phyloP scores from a whole-genome alignment of 2,329 filamentous ascomycete species.

The Akanthomyces lecanii region DNA sequence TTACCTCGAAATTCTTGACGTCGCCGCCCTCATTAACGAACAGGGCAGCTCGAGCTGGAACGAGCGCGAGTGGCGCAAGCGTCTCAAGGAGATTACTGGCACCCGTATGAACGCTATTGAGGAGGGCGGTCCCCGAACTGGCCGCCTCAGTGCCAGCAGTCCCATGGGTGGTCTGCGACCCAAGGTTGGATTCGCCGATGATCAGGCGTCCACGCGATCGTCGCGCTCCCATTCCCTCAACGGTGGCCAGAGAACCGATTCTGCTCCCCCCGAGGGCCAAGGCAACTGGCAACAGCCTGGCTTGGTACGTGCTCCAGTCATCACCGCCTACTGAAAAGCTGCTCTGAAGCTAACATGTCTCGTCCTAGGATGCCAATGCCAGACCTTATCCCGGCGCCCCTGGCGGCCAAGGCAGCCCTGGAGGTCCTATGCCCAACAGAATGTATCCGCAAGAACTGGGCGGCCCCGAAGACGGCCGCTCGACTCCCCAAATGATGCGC shows the following conservation, averaged over 20 bases:
- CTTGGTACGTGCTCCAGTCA: slow-evolving; percentile 28
- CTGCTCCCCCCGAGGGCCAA: slow-evolving; percentile 43
- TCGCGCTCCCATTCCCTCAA: slow-evolving; percentile 49
- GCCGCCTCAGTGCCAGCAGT: slow-evolving; percentile 54
- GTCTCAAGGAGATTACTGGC: slow-evolving; percentile 82
- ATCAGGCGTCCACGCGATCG: slow-evolving; percentile 45
- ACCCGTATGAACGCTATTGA: slow-evolving; percentile 67
- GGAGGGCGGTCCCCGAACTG: slow-evolving; percentile 41
- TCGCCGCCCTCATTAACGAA: slow-evolving; percentile 72
- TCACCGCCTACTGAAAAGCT: slow-evolving; percentile 41
- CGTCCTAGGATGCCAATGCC: slow-evolving; percentile 24
- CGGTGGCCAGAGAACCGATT: slow-evolving; percentile 45
- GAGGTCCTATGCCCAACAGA: slow-evolving; percentile 18
- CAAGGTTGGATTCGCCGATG: slow-evolving; percentile 57
- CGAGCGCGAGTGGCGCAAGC: slow-evolving; percentile 84
- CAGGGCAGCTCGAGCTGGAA: slow-evolving; percentile 73
- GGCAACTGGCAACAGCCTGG: slow-evolving; percentile 34
- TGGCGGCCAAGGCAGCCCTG: slow-evolving; percentile 2
- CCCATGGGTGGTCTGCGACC: slow-evolving; percentile 41
- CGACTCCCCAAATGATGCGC: slow-evolving; percentile 33
- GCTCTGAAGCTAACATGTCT: slow-evolving; percentile 41
- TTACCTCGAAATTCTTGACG: slow-evolving; percentile 85
- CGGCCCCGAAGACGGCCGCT: slow-evolving; percentile 1
- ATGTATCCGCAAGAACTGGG: slow-evolving; percentile 22
- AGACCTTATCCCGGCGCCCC: slow-evolving; percentile 22